phyloP scores from a whole-genome alignment of 192 early-diverging fungal species.

The Phycomyces nitens region DNA sequence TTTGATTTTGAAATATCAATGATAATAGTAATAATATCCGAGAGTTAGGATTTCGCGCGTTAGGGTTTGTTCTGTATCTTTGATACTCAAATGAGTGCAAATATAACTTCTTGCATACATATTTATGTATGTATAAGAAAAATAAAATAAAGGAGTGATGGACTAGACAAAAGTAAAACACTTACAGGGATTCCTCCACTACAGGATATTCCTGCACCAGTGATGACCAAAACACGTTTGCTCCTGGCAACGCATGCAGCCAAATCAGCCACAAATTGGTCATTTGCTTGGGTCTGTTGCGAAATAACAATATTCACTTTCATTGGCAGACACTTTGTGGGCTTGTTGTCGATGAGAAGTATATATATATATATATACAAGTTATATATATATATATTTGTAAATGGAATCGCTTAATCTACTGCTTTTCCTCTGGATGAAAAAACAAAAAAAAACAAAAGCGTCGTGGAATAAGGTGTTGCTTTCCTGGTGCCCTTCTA shows the following conservation, averaged over 20 bases:
- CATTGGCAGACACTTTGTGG: slow-evolving; percentile 9
- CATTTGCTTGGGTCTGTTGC: slow-evolving; percentile 29
- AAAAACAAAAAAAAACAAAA: neutral
- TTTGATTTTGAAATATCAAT: neutral
- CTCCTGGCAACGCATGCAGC: slow-evolving; percentile 33
- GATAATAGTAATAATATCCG: slow-evolving; percentile 3
- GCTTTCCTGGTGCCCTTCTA: neutral
- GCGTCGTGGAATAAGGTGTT: neutral
- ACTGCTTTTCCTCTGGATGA: neutral
- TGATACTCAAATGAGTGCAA: neutral
- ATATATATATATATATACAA: neutral
- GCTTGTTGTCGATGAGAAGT: neutral
- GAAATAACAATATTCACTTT: slow-evolving; percentile 29
- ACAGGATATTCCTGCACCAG: slow-evolving; percentile 90
- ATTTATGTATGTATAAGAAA: slow-evolving; percentile 1
- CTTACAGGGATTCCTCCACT: slow-evolving; percentile 83
- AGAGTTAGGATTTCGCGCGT: neutral
- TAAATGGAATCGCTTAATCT: neutral
- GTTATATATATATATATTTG: too few relatives aligned
- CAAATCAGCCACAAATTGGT: slow-evolving; percentile 29
- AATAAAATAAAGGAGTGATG: slow-evolving; percentile 9
- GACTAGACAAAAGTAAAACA: slow-evolving; percentile 6
- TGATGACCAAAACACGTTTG: slow-evolving; percentile 64
- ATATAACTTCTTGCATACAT: neutral
- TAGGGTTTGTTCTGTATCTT: neutral